Conservation (phyloP, 768 basidiomycete species). For the Lactarius sp. region DNA sequence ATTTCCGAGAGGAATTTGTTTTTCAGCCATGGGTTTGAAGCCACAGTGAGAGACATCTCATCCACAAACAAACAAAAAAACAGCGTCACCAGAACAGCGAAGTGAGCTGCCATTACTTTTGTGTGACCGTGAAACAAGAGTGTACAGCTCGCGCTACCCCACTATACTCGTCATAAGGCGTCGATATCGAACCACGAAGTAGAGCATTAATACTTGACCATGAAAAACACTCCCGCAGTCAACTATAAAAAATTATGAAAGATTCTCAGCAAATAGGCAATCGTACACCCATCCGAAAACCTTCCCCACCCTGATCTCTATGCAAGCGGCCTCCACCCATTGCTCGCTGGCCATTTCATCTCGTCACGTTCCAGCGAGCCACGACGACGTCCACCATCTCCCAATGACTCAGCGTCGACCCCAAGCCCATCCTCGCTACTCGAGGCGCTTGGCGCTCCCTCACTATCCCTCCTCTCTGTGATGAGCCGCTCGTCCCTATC, state of each 20-base stretch:
- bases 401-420: constrained; percentile 23
- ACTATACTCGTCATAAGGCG: not conserved
- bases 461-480: constrained; percentile 34
- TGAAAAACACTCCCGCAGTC: not conserved
- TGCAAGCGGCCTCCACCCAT: constrained; percentile 47
- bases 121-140: too few relatives aligned
- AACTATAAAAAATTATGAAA: not conserved
- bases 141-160: not conserved
- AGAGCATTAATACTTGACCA: not conserved
- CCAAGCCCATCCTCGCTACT: constrained; percentile 23
- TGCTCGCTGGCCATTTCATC: constrained; percentile 56
- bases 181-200: not conserved
- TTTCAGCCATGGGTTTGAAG: too few relatives aligned
- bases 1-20: too few relatives aligned
- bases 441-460: constrained; percentile 28
- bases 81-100: not conserved
- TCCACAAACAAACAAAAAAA: too few relatives aligned
- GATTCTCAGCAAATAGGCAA: not conserved
- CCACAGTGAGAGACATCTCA: too few relatives aligned
- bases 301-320: not conserved
- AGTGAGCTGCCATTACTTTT: too few relatives aligned
- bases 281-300: constrained; percentile 2
- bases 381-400: constrained; percentile 16
- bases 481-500: constrained; percentile 38
- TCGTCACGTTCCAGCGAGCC: constrained; percentile 41